phyloP scores from a whole-genome alignment of 1,284 basidiomycete species.

The Cryptococcus jaspeensis region DNA sequence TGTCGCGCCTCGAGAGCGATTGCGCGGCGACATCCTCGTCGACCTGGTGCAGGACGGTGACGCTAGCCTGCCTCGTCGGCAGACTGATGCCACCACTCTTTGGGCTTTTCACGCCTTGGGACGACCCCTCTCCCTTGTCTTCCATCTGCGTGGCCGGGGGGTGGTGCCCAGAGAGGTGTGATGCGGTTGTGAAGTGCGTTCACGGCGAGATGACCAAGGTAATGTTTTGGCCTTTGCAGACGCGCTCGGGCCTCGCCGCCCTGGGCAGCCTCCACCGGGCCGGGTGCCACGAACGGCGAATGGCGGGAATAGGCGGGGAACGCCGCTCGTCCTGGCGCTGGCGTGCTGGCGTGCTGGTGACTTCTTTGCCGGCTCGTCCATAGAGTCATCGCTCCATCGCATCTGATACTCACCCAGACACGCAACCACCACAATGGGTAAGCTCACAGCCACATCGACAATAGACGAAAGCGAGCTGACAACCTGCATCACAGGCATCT shows the following conservation, averaged over 20 bases:
- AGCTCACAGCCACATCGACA: neutral
- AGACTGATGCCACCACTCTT: neutral
- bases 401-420: too few species aligned
- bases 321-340: neutral
- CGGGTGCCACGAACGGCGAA: neutral
- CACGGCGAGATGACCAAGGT: too few species aligned
- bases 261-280: neutral
- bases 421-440: neutral
- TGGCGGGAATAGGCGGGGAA: neutral
- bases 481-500: constrained; percentile 25
- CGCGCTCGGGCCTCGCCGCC: neutral
- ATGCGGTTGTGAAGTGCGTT: too few species aligned
- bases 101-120: neutral
- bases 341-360: too few species aligned
- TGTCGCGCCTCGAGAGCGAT: constrained; percentile 15
- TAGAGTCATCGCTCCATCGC: too few species aligned
- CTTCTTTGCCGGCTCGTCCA: too few species aligned
- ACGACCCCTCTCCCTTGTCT: neutral
- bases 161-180: too few species aligned
- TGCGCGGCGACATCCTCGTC: neutral
- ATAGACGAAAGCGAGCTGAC: neutral
- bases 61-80: neutral
- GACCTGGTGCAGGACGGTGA: neutral
- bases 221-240: neutral
- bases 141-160: neutral